phyloP scores from a whole-genome alignment of 2,329 filamentous ascomycete genomes.

The Arthrobotrys conoides region DNA sequence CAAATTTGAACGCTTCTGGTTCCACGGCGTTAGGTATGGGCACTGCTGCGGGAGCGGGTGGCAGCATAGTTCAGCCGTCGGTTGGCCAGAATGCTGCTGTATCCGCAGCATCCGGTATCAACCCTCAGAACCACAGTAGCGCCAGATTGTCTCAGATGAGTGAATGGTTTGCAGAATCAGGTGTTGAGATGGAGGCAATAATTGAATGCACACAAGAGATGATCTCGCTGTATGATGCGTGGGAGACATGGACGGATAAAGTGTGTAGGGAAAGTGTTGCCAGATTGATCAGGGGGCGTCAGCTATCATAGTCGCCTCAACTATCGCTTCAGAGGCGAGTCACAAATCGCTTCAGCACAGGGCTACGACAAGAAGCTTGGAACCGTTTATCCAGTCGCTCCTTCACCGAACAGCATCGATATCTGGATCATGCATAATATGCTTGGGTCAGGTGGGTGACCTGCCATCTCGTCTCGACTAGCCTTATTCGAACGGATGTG shows the following conservation, averaged over 20 bases:
- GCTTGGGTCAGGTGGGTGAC: slow-evolving; percentile 59
- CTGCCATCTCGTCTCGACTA: slow-evolving; percentile 61
- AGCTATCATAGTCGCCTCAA: slow-evolving; percentile 70
- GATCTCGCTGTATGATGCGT: slow-evolving; percentile 86
- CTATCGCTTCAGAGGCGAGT: slow-evolving; percentile 44
- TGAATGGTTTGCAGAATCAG: slow-evolving; percentile 87
- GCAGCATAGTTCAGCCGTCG: slow-evolving; percentile 64
- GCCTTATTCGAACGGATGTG: slow-evolving; percentile 53
- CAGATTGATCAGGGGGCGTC: slow-evolving; percentile 75
- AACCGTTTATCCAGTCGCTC: slow-evolving; percentile 33
- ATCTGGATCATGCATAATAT: slow-evolving; percentile 49
- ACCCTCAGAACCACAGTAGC: slow-evolving; percentile 66
- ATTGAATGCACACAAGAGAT: slow-evolving; percentile 93
- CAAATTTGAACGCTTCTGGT: slow-evolving; percentile 68
- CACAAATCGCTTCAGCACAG: slow-evolving; percentile 42
- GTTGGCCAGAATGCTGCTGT: slow-evolving; percentile 59
- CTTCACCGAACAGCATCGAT: slow-evolving; percentile 53
- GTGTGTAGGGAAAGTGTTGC: slow-evolving; percentile 75
- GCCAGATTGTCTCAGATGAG: slow-evolving; percentile 77
- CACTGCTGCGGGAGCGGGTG: slow-evolving; percentile 64
- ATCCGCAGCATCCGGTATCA: slow-evolving; percentile 62
- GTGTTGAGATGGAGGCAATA: slow-evolving; percentile 84
- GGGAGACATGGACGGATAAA: slow-evolving; percentile 77
- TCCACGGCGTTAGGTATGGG: slow-evolving; percentile 64
- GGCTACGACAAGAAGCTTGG: not conserved